A percentile compares a stretch with the other conserved stretches of the same genome.
phyloP scores from a whole-genome alignment of 345 rosid genomes.

The Rubroshorea leprosula region DNA sequence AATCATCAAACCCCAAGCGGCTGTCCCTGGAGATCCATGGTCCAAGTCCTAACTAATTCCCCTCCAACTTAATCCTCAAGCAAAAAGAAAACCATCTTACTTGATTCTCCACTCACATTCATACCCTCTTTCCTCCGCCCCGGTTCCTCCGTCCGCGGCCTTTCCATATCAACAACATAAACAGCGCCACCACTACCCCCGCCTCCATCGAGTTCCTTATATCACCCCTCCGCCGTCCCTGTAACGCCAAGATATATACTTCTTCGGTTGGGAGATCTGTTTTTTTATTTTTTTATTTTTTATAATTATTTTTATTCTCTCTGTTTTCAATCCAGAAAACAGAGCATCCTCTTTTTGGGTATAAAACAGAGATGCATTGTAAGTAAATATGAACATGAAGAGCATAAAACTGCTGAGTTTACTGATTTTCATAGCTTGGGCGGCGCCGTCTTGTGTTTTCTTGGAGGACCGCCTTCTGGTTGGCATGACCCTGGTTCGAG shows the following conservation, averaged over 20 bases:
- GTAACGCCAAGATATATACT: no score
- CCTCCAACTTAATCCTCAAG: no score
- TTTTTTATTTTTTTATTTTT: no score
- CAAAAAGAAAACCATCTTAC: no score
- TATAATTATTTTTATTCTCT: no score
- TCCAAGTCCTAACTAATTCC: no score
- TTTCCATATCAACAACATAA: not conserved
- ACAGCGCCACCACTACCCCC: not conserved
- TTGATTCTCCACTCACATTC: no score
- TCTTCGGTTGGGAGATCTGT: no score
- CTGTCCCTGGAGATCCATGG: no score
- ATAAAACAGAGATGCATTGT: not conserved
- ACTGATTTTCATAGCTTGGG: constrained; percentile 17
- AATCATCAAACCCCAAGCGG: no score
- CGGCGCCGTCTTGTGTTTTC: constrained; percentile 17
- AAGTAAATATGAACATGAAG: constrained; percentile 6
- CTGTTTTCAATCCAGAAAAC: not conserved
- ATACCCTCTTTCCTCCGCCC: no score
- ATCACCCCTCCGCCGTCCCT: not conserved
- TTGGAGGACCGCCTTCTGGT: constrained; percentile 39
- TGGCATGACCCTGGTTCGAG: constrained; percentile 63
- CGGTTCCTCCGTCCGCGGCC: not conserved
- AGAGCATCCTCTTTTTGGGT: no score
- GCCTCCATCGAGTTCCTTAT: not conserved
- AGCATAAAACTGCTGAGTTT: constrained; percentile 5